Evolutionary conservation across 441 rosid genomes (phyloP).

Genomic region (Jatropha podagrica): DNA sequence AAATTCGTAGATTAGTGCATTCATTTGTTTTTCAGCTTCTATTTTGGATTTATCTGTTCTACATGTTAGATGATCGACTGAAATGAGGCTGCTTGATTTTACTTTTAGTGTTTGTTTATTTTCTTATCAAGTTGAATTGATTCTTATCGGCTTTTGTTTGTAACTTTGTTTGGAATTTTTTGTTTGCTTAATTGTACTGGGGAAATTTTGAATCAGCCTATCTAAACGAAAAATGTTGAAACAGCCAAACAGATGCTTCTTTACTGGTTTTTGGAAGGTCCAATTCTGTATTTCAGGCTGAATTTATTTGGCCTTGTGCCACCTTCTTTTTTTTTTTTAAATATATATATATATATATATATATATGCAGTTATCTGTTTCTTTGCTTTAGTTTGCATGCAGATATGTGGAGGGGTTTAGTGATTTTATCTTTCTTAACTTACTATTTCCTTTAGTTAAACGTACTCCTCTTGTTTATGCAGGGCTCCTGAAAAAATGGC

Average conservation of each 20-base stretch:
- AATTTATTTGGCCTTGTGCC: background rate
- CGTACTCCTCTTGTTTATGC: background rate
- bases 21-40: background rate
- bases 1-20: background rate
- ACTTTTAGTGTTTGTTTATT: background rate
- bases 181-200: background rate
- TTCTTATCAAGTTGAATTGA: background rate
- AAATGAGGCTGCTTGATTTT: background rate
- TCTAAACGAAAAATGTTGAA: too few relatives aligned
- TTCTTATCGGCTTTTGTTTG: background rate
- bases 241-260: background rate
- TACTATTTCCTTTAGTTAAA: background rate
- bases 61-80: background rate
- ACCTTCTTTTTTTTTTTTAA: too few relatives aligned
- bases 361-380: too few relatives aligned
- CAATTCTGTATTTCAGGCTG: background rate
- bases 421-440: background rate
- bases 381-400: background rate
- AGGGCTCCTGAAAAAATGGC: constrained; percentile 49
- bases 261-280: background rate
- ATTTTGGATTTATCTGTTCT: background rate
- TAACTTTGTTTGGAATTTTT: background rate
- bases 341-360: too few relatives aligned
- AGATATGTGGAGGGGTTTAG: too few relatives aligned
- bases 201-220: background rate